Conservation (phyloP, 2,329 filamentous ascomycete species). For the Aspergillus amoenus region DNA sequence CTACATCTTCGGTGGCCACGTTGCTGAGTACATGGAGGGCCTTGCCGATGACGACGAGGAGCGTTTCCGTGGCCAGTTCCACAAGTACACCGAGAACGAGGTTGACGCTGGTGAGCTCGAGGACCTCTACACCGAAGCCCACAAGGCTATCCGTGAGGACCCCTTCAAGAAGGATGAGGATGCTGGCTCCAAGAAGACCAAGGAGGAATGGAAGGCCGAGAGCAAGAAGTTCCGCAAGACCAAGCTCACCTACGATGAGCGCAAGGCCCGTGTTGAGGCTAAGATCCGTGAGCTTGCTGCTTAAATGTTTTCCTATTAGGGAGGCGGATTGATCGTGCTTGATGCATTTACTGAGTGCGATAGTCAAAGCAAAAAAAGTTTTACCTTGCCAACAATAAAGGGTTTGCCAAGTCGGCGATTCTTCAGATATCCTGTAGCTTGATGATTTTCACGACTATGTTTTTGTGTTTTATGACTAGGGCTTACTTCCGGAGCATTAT, state of each 20-base stretch:
- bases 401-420: conserved; percentile 26
- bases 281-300: conserved; percentile 78
- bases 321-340: conserved; percentile 21
- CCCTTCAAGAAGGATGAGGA: conserved; percentile 88
- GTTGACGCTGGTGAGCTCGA: conserved; percentile 94
- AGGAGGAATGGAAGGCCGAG: conserved; percentile 96
- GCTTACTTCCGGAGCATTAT: conserved; percentile 28
- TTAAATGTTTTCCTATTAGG: conserved; percentile 30
- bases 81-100: conserved; percentile 95
- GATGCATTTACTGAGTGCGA: conserved; percentile 22
- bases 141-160: conserved; percentile 95
- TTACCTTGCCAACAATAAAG: conserved; percentile 24
- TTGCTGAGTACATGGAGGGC: conserved; percentile 99
- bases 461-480: conserved; percentile 21
- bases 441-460: conserved; percentile 16
- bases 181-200: conserved; percentile 83
- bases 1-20: conserved; percentile 98
- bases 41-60: conserved; percentile 99
- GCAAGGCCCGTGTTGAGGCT: conserved; percentile 77
- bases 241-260: conserved; percentile 84
- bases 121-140: conserved; percentile 92
- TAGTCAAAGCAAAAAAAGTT: conserved; percentile 25
- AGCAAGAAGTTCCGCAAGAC: conserved; percentile 79
- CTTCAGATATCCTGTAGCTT: conserved; percentile 27
- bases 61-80: conserved; percentile 98